A percentile compares a stretch with the other conserved stretches of the same genome.
Conservation (phyloP, 2,329 filamentous ascomycete species). For the Tolypocladium paradoxum region DNA sequence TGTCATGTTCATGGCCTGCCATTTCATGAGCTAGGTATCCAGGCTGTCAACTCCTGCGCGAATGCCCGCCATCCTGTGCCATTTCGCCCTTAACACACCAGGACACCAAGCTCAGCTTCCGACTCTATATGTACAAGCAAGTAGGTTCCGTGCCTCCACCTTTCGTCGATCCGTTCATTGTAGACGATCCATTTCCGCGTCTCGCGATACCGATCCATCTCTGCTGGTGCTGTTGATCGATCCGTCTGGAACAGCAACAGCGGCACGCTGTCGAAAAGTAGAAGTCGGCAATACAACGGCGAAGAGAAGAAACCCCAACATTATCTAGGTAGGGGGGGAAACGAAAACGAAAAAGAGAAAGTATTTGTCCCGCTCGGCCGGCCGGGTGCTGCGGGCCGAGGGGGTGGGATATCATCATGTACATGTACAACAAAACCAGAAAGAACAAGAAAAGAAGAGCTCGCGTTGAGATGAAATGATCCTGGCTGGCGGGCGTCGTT, state of each 20-base stretch:
- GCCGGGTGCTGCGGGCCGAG: neutral
- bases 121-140: neutral
- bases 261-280: neutral
- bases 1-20: neutral
- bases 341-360: neutral
- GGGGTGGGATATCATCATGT: slow-evolving; percentile 8
- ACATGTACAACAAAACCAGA: neutral
- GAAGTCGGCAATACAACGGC: neutral
- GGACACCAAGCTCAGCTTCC: neutral
- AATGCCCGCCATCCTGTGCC: neutral
- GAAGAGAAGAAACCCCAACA: neutral
- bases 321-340: neutral
- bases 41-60: neutral
- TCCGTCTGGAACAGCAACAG: too few species aligned
- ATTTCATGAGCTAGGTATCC: neutral
- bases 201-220: neutral
- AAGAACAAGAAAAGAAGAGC: neutral
- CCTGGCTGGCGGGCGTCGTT: too few species aligned
- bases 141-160: neutral
- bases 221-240: neutral
- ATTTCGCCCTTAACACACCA: neutral
- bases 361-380: neutral
- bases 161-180: neutral
- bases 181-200: neutral
- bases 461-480: neutral